Conservation (phyloP, 805 yeast species). For the Zygotorulaspora danielsina region DNA sequence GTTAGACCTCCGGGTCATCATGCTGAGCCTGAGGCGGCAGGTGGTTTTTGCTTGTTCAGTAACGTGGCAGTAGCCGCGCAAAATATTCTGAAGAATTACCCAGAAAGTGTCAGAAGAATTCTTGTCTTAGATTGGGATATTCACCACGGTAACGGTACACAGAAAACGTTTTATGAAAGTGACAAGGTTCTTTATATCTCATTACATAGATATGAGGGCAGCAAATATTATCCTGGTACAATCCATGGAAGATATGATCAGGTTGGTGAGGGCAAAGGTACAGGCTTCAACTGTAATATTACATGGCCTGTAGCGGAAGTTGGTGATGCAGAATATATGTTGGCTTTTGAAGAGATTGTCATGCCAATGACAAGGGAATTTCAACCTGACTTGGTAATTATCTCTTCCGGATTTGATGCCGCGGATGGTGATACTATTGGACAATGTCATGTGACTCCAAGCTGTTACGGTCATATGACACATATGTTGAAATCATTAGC, state of each 20-base stretch:
- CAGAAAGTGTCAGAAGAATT: slow-evolving; percentile 81
- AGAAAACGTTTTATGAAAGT: slow-evolving; percentile 82
- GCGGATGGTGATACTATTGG: slow-evolving; percentile 98
- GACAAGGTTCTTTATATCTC: slow-evolving; percentile 90
- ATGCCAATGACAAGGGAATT: slow-evolving; percentile 88
- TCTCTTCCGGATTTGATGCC: slow-evolving; percentile 96
- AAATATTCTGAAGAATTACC: slow-evolving; percentile 72
- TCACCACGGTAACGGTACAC: slow-evolving; percentile 99
- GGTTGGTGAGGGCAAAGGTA: slow-evolving; percentile 82
- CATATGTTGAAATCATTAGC: slow-evolving; percentile 85
- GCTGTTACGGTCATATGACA: slow-evolving; percentile 95
- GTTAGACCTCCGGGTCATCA: slow-evolving; percentile 99
- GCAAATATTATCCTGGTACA: slow-evolving; percentile 91
- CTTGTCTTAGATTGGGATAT: slow-evolving; percentile 96
- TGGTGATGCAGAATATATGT: slow-evolving; percentile 92
- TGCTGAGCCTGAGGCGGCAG: slow-evolving; percentile 96
- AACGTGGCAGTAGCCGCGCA: slow-evolving; percentile 97
- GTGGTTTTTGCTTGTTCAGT: slow-evolving; percentile 93
- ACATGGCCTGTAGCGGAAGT: slow-evolving; percentile 93
- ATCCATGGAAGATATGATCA: slow-evolving; percentile 75
- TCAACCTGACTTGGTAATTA: slow-evolving; percentile 86
- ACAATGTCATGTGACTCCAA: slow-evolving; percentile 91
- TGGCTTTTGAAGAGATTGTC: slow-evolving; percentile 80
- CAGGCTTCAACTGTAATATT: slow-evolving; percentile 81
- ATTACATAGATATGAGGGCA: slow-evolving; percentile 87